phyloP scores from a whole-genome alignment of 2,329 filamentous ascomycete genomes.

The Xenosphaeropsis pyriputrescens region DNA sequence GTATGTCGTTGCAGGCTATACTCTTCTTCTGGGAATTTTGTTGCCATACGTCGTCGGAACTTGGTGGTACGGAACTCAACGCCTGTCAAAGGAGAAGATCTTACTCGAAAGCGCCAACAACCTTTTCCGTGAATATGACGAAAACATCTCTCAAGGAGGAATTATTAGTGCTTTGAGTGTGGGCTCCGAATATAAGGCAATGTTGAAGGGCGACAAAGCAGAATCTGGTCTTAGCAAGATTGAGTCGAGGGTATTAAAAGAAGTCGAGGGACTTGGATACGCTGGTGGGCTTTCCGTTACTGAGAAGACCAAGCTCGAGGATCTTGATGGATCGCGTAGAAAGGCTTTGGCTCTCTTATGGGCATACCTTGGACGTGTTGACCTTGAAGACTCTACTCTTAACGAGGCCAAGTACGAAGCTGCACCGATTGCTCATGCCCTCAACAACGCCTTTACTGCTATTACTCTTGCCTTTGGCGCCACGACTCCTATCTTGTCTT shows the following conservation, averaged over 20 bases:
- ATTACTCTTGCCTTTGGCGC: slow-evolving; percentile 81
- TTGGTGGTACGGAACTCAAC: slow-evolving; percentile 98
- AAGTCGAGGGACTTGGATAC: slow-evolving; percentile 34
- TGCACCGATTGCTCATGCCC: slow-evolving; percentile 68
- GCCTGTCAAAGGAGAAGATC: slow-evolving; percentile 84
- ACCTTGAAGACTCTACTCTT: slow-evolving; percentile 63
- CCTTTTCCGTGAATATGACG: slow-evolving; percentile 85
- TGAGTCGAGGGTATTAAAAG: slow-evolving; percentile 63
- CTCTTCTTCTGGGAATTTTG: slow-evolving; percentile 72
- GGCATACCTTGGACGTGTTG: slow-evolving; percentile 84
- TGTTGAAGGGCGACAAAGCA: slow-evolving; percentile 63
- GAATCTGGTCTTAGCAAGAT: slow-evolving; percentile 72
- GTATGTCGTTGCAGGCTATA: slow-evolving; percentile 86
- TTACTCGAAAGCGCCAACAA: slow-evolving; percentile 88
- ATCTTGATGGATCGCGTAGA: slow-evolving; percentile 65
- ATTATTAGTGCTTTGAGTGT: slow-evolving; percentile 70
- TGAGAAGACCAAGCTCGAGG: slow-evolving; percentile 63
- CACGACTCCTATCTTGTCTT: slow-evolving; percentile 66
- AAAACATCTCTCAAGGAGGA: slow-evolving; percentile 65
- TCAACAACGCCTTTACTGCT: slow-evolving; percentile 76
- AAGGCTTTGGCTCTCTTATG: slow-evolving; percentile 85
- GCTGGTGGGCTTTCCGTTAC: slow-evolving; percentile 50
- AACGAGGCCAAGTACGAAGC: slow-evolving; percentile 82
- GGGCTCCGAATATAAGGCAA: slow-evolving; percentile 70
- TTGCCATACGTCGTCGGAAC: slow-evolving; percentile 87